These are phyloP conservation scores for Colletotrichum lupini DNA, from an alignment of 2,329 filamentous ascomycete genomes.

Conservation along the genomic window DNA sequence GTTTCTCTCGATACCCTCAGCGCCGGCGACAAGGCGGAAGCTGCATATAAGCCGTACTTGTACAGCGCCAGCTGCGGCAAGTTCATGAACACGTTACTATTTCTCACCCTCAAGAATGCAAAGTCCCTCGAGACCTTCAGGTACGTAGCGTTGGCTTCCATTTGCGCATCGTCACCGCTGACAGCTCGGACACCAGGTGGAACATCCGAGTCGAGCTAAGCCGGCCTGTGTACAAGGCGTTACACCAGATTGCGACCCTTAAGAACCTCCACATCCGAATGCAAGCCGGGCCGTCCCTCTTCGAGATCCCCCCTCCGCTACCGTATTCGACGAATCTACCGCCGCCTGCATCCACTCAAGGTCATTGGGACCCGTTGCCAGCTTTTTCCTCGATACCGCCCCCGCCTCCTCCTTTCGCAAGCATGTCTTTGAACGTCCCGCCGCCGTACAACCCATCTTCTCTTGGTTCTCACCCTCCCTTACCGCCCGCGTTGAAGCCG, in stretches of 20 bases:
- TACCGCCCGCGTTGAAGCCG: slow-evolving; percentile 49
- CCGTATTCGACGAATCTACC: slow-evolving; percentile 44
- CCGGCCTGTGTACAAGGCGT: slow-evolving; percentile 64
- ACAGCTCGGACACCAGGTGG: slow-evolving; percentile 57
- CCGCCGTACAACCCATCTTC: slow-evolving; percentile 38
- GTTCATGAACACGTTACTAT: slow-evolving; percentile 71
- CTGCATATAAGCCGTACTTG: slow-evolving; percentile 64
- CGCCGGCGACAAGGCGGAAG: slow-evolving; percentile 63
- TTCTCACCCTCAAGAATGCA: slow-evolving; percentile 66
- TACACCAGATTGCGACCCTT: slow-evolving; percentile 65
- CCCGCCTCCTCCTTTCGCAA: slow-evolving; percentile 19
- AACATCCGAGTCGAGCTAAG: slow-evolving; percentile 73
- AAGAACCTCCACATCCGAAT: slow-evolving; percentile 67
- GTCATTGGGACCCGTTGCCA: slow-evolving; percentile 31
- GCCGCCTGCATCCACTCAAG: slow-evolving; percentile 35
- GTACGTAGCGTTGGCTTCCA: slow-evolving; percentile 49
- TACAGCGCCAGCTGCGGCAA: slow-evolving; percentile 69
- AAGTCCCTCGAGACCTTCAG: slow-evolving; percentile 66
- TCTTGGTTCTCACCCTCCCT: slow-evolving; percentile 40
- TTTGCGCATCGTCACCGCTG: neutral
- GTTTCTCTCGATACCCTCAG: slow-evolving; percentile 67
- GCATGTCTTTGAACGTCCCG: slow-evolving; percentile 21
- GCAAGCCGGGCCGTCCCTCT: slow-evolving; percentile 67
- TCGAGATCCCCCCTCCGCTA: slow-evolving; percentile 60
- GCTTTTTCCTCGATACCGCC: slow-evolving; percentile 39